Percentiles rank a stretch among this genome's conserved stretches.
Evolutionary conservation across 2,329 filamentous ascomycete species (phyloP).

Genomic region (Verticillium isaacii): DNA sequence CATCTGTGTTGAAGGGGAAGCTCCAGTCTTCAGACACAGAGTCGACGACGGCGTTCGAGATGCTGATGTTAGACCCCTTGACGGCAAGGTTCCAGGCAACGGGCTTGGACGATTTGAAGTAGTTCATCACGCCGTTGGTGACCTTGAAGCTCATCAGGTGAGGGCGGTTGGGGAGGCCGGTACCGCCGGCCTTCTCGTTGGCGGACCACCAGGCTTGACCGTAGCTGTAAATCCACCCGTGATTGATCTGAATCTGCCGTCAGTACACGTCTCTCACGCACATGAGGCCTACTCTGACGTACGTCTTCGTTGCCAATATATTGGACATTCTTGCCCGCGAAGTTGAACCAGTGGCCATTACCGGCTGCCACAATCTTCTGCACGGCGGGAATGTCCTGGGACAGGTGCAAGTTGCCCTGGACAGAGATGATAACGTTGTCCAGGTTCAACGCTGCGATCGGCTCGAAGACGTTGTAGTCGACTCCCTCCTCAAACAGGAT

Average conservation of each 20-base stretch:
- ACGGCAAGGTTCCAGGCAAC: constrained; percentile 37
- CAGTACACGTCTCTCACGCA: background rate
- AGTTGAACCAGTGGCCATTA: constrained; percentile 30
- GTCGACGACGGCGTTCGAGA: constrained; percentile 33
- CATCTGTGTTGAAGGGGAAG: constrained; percentile 37
- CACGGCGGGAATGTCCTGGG: constrained; percentile 30
- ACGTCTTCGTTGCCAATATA: constrained; percentile 28
- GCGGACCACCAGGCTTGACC: constrained; percentile 40
- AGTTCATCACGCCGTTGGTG: constrained; percentile 26
- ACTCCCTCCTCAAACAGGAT: constrained; percentile 32
- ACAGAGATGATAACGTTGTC: constrained; percentile 35
- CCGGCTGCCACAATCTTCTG: constrained; percentile 27
- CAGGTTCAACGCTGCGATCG: constrained; percentile 31
- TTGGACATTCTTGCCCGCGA: constrained; percentile 25
- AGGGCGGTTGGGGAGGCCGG: constrained; percentile 31
- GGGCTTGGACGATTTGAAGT: constrained; percentile 37
- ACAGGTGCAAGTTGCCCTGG: constrained; percentile 36
- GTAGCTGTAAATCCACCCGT: constrained; percentile 39
- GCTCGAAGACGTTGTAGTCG: constrained; percentile 35
- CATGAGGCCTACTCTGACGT: constrained; percentile 9
- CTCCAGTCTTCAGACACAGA: constrained; percentile 25
- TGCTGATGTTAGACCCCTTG: constrained; percentile 31
- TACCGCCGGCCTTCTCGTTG: constrained; percentile 28
- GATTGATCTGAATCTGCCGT: constrained; percentile 8
- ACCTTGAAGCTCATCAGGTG: constrained; percentile 33